A percentile compares a stretch with the other conserved stretches of the same genome.
These are phyloP conservation scores for Lanzia echinophila DNA, from an alignment of 2,329 filamentous ascomycete genomes.

Conservation along the genomic window DNA sequence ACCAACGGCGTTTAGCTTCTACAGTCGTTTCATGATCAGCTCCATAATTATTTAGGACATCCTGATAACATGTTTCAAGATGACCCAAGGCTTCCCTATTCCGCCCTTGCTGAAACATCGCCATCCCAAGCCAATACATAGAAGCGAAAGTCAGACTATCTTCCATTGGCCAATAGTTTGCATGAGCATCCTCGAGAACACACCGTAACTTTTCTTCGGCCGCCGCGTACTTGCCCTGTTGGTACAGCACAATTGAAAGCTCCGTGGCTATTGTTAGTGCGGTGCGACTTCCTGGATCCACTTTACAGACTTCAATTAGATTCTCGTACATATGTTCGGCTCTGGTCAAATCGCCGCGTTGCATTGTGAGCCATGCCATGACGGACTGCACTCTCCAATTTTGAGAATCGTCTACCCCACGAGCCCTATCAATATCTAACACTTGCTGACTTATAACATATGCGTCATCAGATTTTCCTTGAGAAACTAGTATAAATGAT, in stretches of 20 bases:
- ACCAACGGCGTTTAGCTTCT: fast-evolving
- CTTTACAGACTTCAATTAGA: neutral
- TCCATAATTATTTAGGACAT: neutral
- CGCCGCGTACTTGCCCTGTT: neutral
- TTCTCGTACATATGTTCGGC: no score
- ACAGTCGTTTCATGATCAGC: fast-evolving
- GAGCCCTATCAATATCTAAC: no score
- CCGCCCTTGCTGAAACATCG: neutral
- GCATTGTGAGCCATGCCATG: no score
- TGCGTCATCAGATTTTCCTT: no score
- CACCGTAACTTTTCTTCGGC: neutral
- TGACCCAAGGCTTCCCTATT: neutral
- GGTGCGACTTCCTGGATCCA: neutral
- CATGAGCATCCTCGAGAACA: neutral
- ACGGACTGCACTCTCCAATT: no score
- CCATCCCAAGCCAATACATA: neutral
- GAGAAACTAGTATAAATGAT: no score
- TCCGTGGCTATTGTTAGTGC: neutral
- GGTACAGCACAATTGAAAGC: neutral
- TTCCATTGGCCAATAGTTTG: neutral
- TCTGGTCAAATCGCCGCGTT: no score
- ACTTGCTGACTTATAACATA: no score
- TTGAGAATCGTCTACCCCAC: no score
- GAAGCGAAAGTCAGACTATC: neutral
- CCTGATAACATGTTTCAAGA: neutral